Conservation (phyloP, 2,329 filamentous ascomycete species). For the Cladosporium sp. region DNA sequence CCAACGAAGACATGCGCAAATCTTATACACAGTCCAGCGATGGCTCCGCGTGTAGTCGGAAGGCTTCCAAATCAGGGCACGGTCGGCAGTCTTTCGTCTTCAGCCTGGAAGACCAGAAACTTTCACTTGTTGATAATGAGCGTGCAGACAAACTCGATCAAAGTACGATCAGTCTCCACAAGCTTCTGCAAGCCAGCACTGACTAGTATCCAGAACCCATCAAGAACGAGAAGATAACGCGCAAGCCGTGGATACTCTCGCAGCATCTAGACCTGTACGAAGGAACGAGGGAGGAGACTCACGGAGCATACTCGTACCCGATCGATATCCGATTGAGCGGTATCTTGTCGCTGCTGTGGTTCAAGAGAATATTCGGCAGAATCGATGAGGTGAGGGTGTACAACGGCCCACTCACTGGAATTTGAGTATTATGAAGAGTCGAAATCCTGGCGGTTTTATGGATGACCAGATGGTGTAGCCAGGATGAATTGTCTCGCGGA, state of each 20-base stretch:
- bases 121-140: neutral
- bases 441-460: no score
- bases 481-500: no score
- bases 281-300: neutral
- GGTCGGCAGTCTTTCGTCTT: neutral
- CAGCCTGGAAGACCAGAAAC: neutral
- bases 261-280: neutral
- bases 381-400: neutral
- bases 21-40: neutral
- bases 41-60: neutral
- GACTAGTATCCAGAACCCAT: neutral
- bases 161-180: neutral
- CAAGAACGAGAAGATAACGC: neutral
- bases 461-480: no score
- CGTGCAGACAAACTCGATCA: neutral
- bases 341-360: neutral
- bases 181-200: neutral
- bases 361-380: neutral
- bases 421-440: no score
- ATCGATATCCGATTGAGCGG: neutral
- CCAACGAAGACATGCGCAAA: no score
- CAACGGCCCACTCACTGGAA: neutral
- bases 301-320: neutral
- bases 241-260: neutral
- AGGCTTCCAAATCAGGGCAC: neutral